Conservation (phyloP, 1,139 yeast species). For the Magnusiomyces fungicola region DNA sequence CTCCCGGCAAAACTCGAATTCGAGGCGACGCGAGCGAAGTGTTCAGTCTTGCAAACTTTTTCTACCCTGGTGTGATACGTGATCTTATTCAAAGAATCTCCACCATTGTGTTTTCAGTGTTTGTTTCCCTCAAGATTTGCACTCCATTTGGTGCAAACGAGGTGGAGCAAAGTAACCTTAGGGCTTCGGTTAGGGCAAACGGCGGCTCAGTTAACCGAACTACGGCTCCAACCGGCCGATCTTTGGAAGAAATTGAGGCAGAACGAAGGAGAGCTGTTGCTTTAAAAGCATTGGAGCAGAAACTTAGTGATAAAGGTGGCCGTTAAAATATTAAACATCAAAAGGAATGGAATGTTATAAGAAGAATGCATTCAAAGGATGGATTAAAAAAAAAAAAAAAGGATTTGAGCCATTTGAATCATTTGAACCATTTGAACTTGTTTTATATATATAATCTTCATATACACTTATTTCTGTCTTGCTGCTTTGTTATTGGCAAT, state of each 20-base stretch:
- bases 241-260: slow-evolving; percentile 41
- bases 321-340: too few relatives aligned
- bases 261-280: slow-evolving; percentile 87
- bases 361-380: neutral
- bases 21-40: slow-evolving; percentile 89
- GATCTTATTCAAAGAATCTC: slow-evolving; percentile 47
- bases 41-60: slow-evolving; percentile 70
- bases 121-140: slow-evolving; percentile 48
- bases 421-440: too few relatives aligned
- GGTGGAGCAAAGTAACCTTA: slow-evolving; percentile 63
- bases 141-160: slow-evolving; percentile 65
- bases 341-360: too few relatives aligned
- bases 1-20: slow-evolving; percentile 33
- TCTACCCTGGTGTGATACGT: slow-evolving; percentile 58
- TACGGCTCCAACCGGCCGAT: slow-evolving; percentile 9
- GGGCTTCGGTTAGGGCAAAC: slow-evolving; percentile 43
- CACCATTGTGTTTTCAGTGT: slow-evolving; percentile 44
- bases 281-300: slow-evolving; percentile 70
- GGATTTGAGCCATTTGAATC: neutral
- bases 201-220: slow-evolving; percentile 22
- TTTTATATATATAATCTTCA: too few relatives aligned
- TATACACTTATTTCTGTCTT: too few relatives aligned
- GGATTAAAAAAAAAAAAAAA: neutral
- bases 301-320: slow-evolving; percentile 31
- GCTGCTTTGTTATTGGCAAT: too few relatives aligned